Percentiles rank a stretch among this genome's conserved stretches.
Evolutionary conservation across 2,329 filamentous ascomycete genomes (phyloP).

Genomic region (Aspergillus novofumigatus): DNA sequence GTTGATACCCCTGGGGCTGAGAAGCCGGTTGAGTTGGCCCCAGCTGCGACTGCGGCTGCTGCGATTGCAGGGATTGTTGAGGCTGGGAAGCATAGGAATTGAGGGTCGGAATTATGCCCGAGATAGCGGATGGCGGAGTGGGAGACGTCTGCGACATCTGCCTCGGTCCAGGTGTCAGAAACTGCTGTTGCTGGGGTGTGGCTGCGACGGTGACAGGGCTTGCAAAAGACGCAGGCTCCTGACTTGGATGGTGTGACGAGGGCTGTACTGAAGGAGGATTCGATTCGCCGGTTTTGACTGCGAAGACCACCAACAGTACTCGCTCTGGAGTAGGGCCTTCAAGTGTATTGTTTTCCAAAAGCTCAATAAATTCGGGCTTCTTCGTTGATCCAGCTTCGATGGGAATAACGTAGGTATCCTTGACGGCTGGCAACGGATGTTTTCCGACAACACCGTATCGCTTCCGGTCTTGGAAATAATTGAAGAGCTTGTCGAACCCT

Average conservation of each 20-base stretch:
- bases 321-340: slow-evolving; percentile 68
- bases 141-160: slow-evolving; percentile 18
- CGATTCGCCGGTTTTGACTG: slow-evolving; percentile 62
- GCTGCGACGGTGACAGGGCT: slow-evolving; percentile 29
- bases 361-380: slow-evolving; percentile 81
- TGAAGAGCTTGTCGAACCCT: slow-evolving; percentile 72
- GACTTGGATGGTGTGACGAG: slow-evolving; percentile 36
- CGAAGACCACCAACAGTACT: slow-evolving; percentile 77
- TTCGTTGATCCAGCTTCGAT: slow-evolving; percentile 64
- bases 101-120: slow-evolving; percentile 11
- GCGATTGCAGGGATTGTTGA: slow-evolving; percentile 8
- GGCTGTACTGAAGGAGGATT: slow-evolving; percentile 39
- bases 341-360: slow-evolving; percentile 79
- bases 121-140: slow-evolving; percentile 20
- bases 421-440: slow-evolving; percentile 68
- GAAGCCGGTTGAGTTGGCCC: slow-evolving; percentile 12
- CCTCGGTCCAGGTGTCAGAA: slow-evolving; percentile 18
- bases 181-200: slow-evolving; percentile 27
- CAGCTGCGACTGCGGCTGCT: slow-evolving; percentile 11
- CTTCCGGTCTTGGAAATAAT: slow-evolving; percentile 78
- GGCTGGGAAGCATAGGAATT: slow-evolving; percentile 14
- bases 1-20: slow-evolving; percentile 24
- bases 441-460: slow-evolving; percentile 85
- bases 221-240: slow-evolving; percentile 30
- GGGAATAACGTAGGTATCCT: slow-evolving; percentile 88